Base-by-base conservation (phyloP, 2,329 filamentous ascomycete genomes). In the Delphinella strobiligena region DNA sequence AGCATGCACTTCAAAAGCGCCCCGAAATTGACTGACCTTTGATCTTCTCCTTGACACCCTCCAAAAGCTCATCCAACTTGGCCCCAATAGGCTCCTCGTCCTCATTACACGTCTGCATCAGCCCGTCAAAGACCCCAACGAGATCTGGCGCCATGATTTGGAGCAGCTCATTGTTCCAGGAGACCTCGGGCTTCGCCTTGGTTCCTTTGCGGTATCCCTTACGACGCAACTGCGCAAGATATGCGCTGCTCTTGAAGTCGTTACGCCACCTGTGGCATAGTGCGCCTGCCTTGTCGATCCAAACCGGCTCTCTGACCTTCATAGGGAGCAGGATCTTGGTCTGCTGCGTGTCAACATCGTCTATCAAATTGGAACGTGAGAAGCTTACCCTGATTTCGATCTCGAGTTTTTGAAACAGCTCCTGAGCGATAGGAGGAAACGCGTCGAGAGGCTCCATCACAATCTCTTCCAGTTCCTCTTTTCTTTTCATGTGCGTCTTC, bases 141-240 rank as follows among this genome's bases (percentile, higher is more conserved):
- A 34, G 15, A 4, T 33, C 36, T 4, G 9, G 16, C 10, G 34
- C 3, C 22, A 45, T 27, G 35, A 40, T 29, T 0, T 32, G 27
- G 18, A 42, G 34, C 8, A 47, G 37, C 10, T 45, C 42, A 14
- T 12, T 12, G 34, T 46, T 46, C 11, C 45, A 36, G 4, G 31
- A 42, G 3, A 45, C 14, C 11, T 33, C 36, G 12, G 36, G 19
- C 11, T 18, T 24, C 3, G 18, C 11, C 12, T 33, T 38, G 27
- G 17, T 33, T 12, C 14, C 27, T 32, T 15, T 22, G 10, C 29
- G 36, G 19, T 29, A 30, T 7, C 34, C 34, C 15, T 29, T 10
- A 2, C 22, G 4, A 4, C 19, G 19, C 4, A 30, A 5, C 34
- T 17, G 18, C 8, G 12, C 14, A 12, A 14, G 12, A 29, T 29